Base-by-base conservation (phyloP, 2,329 filamentous ascomycete species). In the Aspergillus costaricaensis region DNA sequence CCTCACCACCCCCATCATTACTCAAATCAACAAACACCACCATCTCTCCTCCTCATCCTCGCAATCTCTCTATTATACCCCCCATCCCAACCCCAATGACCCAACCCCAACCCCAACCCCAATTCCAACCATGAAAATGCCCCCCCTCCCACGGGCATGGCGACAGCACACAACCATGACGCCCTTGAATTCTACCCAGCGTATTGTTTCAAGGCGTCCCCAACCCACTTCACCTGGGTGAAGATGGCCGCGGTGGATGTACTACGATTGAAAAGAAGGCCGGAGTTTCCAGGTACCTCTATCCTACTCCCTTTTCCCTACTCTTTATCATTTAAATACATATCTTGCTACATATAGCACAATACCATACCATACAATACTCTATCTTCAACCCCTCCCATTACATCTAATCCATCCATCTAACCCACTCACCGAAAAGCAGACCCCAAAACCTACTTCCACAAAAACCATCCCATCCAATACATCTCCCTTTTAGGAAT, bases 401-500 rank as follows among this genome's bases (percentile, higher is more conserved):
- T 8, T 30, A 30, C 27, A 30, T 9, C 2, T 7, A 27, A 10
- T 30, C 1, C 27, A 30, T 30, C 27, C 25, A 27, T 27, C 10
- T 4, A 12, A 30, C 27, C 9, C 10, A 10, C 27, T 8, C 9
- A 30, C 1, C 1, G 0, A 30, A 12, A 12, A 8, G 17, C 61
- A 85, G 84, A 81, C 48, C 83, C 85, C 70, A 77, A 81, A 52
- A 75, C 86, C 41, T 85, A 82, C 74, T 92, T 92, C 74, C 82
- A 87, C 77, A 76, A 82, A 53, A 93, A 92, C 73, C 86, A 93
- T 66, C 91, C 91, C 0, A 86, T 94, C 67, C 86, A 87, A 82
- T 93, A 88, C 85, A 85, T 91, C 56, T 87, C 88, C 62, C 75
- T 93, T 32, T 83, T 87, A 7, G 91, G 91, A 30, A 75, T 92